phyloP scores from a whole-genome alignment of 2,329 filamentous ascomycete species.

The Ramularia endophylla region DNA sequence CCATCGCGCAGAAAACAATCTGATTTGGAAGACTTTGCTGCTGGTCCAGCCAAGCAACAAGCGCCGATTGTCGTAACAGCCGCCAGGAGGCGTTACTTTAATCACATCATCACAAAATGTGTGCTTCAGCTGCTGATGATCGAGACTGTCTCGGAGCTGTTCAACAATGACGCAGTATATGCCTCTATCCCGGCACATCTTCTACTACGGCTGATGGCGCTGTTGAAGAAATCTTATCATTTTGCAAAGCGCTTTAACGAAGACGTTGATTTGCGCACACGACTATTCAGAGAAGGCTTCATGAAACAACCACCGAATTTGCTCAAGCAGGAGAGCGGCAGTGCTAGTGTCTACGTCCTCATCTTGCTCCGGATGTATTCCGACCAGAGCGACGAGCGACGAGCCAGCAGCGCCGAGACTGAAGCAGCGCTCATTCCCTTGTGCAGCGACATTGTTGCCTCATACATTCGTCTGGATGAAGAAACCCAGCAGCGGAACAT shows the following conservation, averaged over 20 bases:
- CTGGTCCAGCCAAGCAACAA: constrained; percentile 65
- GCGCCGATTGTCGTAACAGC: constrained; percentile 90
- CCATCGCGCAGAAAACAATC: constrained; percentile 25
- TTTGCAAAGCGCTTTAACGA: constrained; percentile 98
- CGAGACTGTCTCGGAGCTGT: constrained; percentile 97
- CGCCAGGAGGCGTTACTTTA: constrained; percentile 91
- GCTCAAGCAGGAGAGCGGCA: constrained; percentile 91
- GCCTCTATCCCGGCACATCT: constrained; percentile 84
- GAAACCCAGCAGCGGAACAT: constrained; percentile 97
- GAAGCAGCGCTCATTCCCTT: constrained; percentile 90
- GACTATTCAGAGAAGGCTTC: constrained; percentile 94
- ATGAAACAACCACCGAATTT: constrained; percentile 99
- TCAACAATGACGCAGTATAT: constrained; percentile 95
- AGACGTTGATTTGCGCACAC: constrained; percentile 90
- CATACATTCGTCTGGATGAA: constrained; percentile 81
- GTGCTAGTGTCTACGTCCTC: constrained; percentile 87
- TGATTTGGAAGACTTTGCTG: constrained; percentile 76
- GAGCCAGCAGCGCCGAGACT: constrained; percentile 71
- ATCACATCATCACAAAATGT: constrained; percentile 98
- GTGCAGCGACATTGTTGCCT: constrained; percentile 86
- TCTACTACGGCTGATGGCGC: constrained; percentile 82
- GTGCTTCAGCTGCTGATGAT: constrained; percentile 98
- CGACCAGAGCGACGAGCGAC: constrained; percentile 76
- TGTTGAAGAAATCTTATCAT: constrained; percentile 92
- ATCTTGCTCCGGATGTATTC: constrained; percentile 98